Evolutionary conservation across 768 basidiomycete genomes (phyloP).

Genomic region (Trametes gibbosa): DNA sequence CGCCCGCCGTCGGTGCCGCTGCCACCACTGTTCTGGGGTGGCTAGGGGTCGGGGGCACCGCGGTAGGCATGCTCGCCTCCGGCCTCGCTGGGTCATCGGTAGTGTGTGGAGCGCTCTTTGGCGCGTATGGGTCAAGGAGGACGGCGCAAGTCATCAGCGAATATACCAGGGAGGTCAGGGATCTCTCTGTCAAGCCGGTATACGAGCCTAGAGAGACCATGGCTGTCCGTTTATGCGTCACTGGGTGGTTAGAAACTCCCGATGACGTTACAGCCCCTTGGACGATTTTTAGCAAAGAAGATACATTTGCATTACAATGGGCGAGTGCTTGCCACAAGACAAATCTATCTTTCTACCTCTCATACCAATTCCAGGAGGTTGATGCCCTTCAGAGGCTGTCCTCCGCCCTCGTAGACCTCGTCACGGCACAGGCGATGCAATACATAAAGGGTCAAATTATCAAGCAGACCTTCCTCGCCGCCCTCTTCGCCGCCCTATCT

Average conservation of each 20-base stretch:
- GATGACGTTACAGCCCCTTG: slow-evolving; percentile 52
- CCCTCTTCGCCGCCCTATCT: slow-evolving; percentile 47
- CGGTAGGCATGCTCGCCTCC: slow-evolving; percentile 47
- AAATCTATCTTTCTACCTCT: neutral
- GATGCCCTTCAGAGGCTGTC: slow-evolving; percentile 51
- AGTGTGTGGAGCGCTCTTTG: slow-evolving; percentile 58
- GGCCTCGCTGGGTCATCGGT: slow-evolving; percentile 54
- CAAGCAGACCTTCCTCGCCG: slow-evolving; percentile 49
- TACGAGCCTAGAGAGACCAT: slow-evolving; percentile 40
- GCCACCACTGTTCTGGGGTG: slow-evolving; percentile 47
- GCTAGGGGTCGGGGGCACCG: slow-evolving; percentile 53
- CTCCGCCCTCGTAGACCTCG: slow-evolving; percentile 40
- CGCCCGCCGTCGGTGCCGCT: slow-evolving; percentile 56
- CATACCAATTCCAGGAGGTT: slow-evolving; percentile 43
- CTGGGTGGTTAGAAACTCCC: slow-evolving; percentile 48
- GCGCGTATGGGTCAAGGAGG: slow-evolving; percentile 50
- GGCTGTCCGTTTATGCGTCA: slow-evolving; percentile 51
- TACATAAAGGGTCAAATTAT: slow-evolving; percentile 49
- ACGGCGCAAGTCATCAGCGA: slow-evolving; percentile 48
- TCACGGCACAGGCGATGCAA: slow-evolving; percentile 49
- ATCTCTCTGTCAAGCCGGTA: slow-evolving; percentile 51
- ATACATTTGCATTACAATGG: slow-evolving; percentile 59
- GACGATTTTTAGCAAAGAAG: slow-evolving; percentile 46
- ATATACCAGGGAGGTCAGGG: slow-evolving; percentile 51
- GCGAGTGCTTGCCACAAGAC: slow-evolving; percentile 32